Conservation (phyloP, 805 yeast species). For the Myxozyma vanderwaltii region DNA sequence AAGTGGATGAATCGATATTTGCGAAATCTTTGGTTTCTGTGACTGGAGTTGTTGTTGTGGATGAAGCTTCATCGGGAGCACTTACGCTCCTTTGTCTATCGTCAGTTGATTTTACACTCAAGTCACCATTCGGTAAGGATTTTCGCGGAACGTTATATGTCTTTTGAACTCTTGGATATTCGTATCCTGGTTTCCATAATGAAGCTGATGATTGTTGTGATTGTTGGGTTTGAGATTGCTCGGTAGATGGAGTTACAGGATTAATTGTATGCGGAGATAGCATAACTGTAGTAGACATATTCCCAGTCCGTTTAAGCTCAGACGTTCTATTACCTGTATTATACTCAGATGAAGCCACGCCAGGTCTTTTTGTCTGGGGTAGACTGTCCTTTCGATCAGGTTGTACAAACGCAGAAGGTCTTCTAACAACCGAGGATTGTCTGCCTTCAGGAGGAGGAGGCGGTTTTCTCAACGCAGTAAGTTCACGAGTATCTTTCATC, state of each 20-base stretch:
- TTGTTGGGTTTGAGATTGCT: background rate
- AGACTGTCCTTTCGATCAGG: constrained; percentile 7
- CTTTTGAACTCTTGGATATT: constrained; percentile 1
- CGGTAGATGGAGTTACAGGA: background rate
- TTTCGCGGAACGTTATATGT: constrained; percentile 24
- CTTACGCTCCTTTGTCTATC: constrained; percentile 2
- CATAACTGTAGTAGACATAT: background rate
- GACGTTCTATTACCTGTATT: background rate
- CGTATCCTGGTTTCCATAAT: constrained; percentile 8
- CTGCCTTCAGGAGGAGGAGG: constrained; percentile 28
- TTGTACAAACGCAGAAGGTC: constrained; percentile 4
- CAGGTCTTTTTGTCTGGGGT: background rate
- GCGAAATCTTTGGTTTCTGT: background rate
- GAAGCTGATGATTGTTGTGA: background rate
- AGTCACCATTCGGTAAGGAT: constrained; percentile 13
- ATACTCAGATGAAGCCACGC: background rate
- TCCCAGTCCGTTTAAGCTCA: background rate
- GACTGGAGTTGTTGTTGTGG: background rate
- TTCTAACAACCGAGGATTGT: constrained; percentile 1
- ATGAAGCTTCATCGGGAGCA: background rate
- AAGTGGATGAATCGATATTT: background rate
- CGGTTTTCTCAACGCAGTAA: constrained; percentile 26
- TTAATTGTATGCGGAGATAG: constrained; percentile 13
- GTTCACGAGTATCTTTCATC: background rate
- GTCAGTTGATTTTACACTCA: background rate